Conservation (phyloP, 2,329 filamentous ascomycete genomes). For the Ophiognomonia clavigignenti-juglandacearum region DNA sequence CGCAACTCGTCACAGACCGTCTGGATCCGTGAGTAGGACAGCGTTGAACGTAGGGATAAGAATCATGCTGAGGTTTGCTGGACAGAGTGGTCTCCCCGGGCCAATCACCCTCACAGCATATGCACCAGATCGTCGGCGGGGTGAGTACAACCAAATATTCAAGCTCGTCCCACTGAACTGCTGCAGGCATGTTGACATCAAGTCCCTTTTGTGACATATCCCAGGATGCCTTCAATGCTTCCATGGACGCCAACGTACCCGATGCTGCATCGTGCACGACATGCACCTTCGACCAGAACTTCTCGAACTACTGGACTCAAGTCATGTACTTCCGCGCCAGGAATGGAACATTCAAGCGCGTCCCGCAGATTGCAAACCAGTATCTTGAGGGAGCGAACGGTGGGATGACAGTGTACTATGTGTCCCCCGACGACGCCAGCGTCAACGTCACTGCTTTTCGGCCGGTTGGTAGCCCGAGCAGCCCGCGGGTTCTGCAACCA, state of each 20-base stretch:
- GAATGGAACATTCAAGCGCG: constrained; percentile 12
- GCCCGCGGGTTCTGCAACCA: background rate
- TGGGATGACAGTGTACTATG: constrained; percentile 36
- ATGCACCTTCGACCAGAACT: constrained; percentile 11
- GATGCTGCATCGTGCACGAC: constrained; percentile 27
- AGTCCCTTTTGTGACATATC: too few species aligned
- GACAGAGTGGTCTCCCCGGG: constrained; percentile 30
- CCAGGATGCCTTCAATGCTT: constrained; percentile 33
- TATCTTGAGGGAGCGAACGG: constrained; percentile 42
- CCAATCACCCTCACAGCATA: constrained; percentile 42
- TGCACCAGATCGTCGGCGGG: constrained; percentile 51
- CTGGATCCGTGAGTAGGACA: constrained; percentile 22
- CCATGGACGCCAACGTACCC: constrained; percentile 25
- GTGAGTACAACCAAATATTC: too few species aligned
- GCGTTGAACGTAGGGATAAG: background rate
- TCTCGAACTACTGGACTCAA: constrained; percentile 13
- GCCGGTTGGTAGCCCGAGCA: constrained; percentile 49
- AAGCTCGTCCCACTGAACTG: too few species aligned
- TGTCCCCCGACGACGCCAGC: constrained; percentile 4
- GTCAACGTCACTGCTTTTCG: constrained; percentile 31
- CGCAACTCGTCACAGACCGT: constrained; percentile 41
- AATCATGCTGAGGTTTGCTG: background rate
- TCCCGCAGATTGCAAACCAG: constrained; percentile 8
- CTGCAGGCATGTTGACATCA: too few species aligned
- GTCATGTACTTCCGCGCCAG: constrained; percentile 11